Evolutionary conservation across 495 filamentous ascomycete species (phyloP), one percentile per base, ranked within the genome.

Genomic region (Lasiosphaeria ovina): DNA sequence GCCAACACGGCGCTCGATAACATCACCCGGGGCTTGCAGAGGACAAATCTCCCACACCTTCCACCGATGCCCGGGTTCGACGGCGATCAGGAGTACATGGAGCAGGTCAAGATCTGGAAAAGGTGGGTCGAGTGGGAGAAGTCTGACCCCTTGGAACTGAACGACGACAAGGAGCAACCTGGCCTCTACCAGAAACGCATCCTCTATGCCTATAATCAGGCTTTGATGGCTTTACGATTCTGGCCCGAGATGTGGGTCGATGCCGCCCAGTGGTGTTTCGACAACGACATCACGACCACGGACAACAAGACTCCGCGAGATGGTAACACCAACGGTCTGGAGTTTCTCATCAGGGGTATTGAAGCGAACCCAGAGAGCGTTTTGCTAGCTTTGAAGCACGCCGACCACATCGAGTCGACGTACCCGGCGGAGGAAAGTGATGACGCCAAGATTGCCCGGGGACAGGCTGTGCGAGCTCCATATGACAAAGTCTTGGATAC

Each of bases 231-330:
- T 8, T 76, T 98, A 61, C 83, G 91, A 56, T 98, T 97, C 69
- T 90, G 92, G 80, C 94, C 95, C 3, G 90, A 93, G 70, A 85
- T 97, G 62, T 98, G 94, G 94, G 93, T 89, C 63, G 92, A 97
- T 51, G 94, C 93, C 3, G 89, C 92, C 11, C 89, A 97, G 59
- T 98, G 93, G 79, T 97, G 92, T 74, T 90, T 92, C 69, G 77
- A 85, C 53, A 92, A 96, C 68, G 84, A 84, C 54, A 66, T 81
- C 51, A 61, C 73, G 12, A 83, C 62, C 0, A 33, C 89, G 62
- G 75, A 83, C 51, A 91, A 94, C 67, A 83, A 83, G 53, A 59
- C 77, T 6, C 54, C 72, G 40, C 84, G 76, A 16, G 86, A 89
- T 54, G 90, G 89, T 24, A 87, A 87, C 59, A 83, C 89, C 2